These are phyloP conservation scores for Hortaea sp. DNA, from an alignment of 2,329 filamentous ascomycete species.

Conservation along the genomic window DNA sequence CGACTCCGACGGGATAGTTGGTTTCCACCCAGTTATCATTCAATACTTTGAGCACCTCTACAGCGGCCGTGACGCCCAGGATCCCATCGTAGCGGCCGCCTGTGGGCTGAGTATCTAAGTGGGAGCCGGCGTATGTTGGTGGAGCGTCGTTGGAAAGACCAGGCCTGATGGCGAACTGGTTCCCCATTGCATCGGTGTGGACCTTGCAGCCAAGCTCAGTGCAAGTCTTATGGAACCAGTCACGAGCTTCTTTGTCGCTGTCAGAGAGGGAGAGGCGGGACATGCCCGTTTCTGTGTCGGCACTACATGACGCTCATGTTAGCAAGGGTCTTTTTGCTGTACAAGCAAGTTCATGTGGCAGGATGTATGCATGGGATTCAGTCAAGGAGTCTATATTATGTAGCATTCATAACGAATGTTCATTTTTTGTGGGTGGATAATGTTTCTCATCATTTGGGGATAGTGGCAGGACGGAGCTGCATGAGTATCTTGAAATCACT, in stretches of 20 bases:
- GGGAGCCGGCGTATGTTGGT: slow-evolving; percentile 32
- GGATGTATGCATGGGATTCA: too few relatives aligned
- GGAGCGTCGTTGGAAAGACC: slow-evolving; percentile 45
- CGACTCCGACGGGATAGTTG: slow-evolving; percentile 59
- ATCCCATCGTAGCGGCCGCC: slow-evolving; percentile 70
- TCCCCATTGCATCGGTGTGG: slow-evolving; percentile 63
- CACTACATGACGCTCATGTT: slow-evolving; percentile 4
- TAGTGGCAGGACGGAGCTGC: not conserved
- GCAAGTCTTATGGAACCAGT: slow-evolving; percentile 63
- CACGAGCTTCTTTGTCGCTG: slow-evolving; percentile 58
- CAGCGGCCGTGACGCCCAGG: slow-evolving; percentile 59
- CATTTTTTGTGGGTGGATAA: slow-evolving; percentile 13
- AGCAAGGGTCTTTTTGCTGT: not conserved
- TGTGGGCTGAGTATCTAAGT: slow-evolving; percentile 46
- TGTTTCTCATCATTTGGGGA: slow-evolving; percentile 10
- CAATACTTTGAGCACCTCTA: slow-evolving; percentile 62
- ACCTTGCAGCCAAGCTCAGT: slow-evolving; percentile 55
- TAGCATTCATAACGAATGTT: slow-evolving; percentile 10
- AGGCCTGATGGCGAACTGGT: slow-evolving; percentile 64
- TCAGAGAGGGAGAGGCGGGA: slow-evolving; percentile 61
- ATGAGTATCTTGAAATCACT: slow-evolving; percentile 21
- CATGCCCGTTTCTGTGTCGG: slow-evolving; percentile 62
- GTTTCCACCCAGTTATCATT: slow-evolving; percentile 59
- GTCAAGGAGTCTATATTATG: not conserved
- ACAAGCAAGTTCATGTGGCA: not conserved